Conservation (phyloP, 306 rosid genomes). For the Lathyrus oleraceus region DNA sequence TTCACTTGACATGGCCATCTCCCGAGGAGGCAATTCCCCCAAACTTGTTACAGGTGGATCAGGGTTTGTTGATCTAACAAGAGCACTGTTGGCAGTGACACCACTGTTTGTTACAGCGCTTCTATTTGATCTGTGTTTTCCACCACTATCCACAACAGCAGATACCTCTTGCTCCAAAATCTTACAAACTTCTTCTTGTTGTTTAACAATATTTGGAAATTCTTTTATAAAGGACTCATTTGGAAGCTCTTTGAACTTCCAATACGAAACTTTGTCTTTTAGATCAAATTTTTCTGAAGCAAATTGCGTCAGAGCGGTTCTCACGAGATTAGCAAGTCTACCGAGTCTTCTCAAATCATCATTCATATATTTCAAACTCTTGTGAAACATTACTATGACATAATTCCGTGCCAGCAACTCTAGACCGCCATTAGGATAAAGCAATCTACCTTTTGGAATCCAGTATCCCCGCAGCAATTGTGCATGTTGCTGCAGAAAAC, state of each 20-base stretch:
- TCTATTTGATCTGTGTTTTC: conserved; percentile 42
- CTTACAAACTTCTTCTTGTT: conserved; percentile 52
- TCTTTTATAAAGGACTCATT: conserved; percentile 61
- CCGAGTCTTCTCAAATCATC: conserved; percentile 41
- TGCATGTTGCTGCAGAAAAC: conserved; percentile 65
- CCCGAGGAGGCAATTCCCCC: conserved; percentile 42
- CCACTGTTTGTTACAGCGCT: conserved; percentile 41
- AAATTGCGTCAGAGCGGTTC: conserved; percentile 47
- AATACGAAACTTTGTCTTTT: conserved; percentile 45
- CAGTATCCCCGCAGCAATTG: conserved; percentile 69
- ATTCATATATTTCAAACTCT: conserved; percentile 49
- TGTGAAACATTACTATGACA: conserved; percentile 50
- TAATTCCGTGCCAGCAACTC: conserved; percentile 56
- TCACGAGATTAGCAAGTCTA: conserved; percentile 36
- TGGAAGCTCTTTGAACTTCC: conserved; percentile 46
- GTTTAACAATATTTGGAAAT: conserved; percentile 53
- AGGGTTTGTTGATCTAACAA: conserved; percentile 42
- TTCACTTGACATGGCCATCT: conserved; percentile 74
- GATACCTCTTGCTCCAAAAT: conserved; percentile 36
- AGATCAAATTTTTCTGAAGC: conserved; percentile 54
- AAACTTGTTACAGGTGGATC: conserved; percentile 41
- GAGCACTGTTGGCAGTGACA: conserved; percentile 32
- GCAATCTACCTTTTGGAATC: conserved; percentile 64
- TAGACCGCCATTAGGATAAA: conserved; percentile 37
- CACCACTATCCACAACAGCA: conserved; percentile 4